A percentile compares a stretch with the other conserved stretches of the same genome.
Evolutionary conservation across 2,329 filamentous ascomycete species (phyloP).

Genomic region (Metarhizium guizhouense): DNA sequence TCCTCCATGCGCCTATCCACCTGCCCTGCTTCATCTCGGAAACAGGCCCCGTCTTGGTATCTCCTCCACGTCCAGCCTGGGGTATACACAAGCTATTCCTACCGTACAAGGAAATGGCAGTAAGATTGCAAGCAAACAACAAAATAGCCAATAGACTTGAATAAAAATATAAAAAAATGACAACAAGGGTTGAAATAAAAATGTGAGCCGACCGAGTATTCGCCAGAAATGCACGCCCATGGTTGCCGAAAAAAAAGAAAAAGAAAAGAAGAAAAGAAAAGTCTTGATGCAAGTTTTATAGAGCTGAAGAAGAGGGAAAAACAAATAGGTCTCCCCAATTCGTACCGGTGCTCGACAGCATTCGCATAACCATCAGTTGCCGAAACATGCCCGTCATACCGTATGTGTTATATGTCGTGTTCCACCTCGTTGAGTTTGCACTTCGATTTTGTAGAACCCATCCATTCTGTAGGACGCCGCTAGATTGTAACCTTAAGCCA

Average conservation of each 20-base stretch:
- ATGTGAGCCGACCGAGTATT: background rate
- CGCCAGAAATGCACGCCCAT: background rate
- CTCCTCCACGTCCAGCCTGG: conserved; percentile 13
- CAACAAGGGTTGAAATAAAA: background rate
- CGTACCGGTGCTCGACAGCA: background rate
- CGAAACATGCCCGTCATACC: background rate
- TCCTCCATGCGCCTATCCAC: background rate
- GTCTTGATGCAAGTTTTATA: background rate
- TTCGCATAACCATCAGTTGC: background rate
- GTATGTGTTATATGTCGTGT: background rate
- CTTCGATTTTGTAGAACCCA: background rate
- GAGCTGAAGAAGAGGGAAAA: background rate
- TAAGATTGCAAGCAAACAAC: background rate
- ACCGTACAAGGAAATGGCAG: background rate
- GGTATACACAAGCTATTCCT: conserved; percentile 6
- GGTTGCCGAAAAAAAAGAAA: background rate
- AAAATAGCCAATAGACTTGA: background rate
- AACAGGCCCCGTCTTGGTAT: conserved; percentile 10
- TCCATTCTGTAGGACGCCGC: background rate
- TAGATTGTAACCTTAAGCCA: background rate
- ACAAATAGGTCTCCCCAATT: background rate
- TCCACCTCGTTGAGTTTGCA: background rate
- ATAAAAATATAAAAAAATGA: background rate
- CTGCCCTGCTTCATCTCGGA: background rate
- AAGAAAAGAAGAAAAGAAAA: background rate